phyloP scores from a whole-genome alignment of 140 eudicot species.

The Stevia rebaudiana region DNA sequence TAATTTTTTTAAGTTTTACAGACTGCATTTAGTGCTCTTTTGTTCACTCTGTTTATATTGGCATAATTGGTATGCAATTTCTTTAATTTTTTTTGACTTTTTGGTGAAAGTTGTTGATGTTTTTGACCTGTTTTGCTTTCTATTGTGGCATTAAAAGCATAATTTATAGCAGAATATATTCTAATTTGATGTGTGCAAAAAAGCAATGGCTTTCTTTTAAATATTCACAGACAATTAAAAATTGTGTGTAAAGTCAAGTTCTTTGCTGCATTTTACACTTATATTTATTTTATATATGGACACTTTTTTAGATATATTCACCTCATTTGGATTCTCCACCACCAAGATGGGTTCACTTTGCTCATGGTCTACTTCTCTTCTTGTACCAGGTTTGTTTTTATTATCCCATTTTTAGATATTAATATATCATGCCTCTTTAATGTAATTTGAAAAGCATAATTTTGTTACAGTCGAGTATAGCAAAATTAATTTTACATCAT shows the following conservation, averaged over 20 bases:
- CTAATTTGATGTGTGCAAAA: not conserved
- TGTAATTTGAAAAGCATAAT: not conserved
- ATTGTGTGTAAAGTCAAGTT: not conserved
- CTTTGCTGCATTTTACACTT: conserved; percentile 7
- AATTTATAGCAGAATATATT: not conserved
- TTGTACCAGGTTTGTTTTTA: conserved; percentile 69
- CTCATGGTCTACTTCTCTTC: conserved; percentile 87
- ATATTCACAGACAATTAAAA: not conserved
- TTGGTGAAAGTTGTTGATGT: not conserved
- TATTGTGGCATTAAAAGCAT: conserved; percentile 10
- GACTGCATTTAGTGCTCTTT: not conserved
- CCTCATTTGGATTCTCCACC: conserved; percentile 92
- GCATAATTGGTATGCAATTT: not conserved
- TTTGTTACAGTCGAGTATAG: not conserved
- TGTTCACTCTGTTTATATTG: not conserved
- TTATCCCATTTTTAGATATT: conserved; percentile 1
- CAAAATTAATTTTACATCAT: not conserved
- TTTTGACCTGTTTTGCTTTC: not conserved
- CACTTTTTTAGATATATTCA: conserved; percentile 62
- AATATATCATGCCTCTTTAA: not conserved
- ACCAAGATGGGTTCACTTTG: conserved; percentile 99
- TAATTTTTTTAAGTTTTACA: not conserved
- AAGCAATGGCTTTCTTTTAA: not conserved
- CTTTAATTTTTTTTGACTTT: not conserved
- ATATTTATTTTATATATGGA: not conserved